phyloP scores from a whole-genome alignment of 768 basidiomycete genomes.

The Leccinum barrowsii region DNA sequence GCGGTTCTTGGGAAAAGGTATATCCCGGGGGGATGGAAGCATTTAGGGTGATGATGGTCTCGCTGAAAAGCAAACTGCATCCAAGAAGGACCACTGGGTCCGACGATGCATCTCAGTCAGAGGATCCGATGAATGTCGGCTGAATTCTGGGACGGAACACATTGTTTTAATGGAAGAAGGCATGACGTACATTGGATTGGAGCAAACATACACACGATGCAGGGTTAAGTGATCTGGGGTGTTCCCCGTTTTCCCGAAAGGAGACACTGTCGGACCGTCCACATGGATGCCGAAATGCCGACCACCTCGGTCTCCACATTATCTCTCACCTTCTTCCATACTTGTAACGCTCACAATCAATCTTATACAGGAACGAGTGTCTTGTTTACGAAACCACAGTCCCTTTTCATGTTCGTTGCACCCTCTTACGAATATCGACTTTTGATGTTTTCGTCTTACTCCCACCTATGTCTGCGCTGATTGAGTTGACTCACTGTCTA shows the following conservation, averaged over 20 bases:
- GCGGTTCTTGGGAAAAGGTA: constrained; percentile 31
- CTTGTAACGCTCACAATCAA: constrained; percentile 27
- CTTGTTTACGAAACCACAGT: constrained; percentile 28
- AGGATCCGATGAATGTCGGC: constrained; percentile 32
- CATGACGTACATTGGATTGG: constrained; percentile 17
- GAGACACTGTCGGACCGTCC: not conserved
- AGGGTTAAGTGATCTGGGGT: constrained; percentile 29
- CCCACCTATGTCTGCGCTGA: constrained; percentile 23
- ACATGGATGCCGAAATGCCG: constrained; percentile 33
- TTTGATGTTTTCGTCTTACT: constrained; percentile 15
- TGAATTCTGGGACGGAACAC: constrained; percentile 22
- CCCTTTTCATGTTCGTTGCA: constrained; percentile 17
- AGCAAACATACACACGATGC: constrained; percentile 21
- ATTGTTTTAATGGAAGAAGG: constrained; percentile 22
- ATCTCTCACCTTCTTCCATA: constrained; percentile 29
- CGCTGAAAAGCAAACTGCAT: constrained; percentile 28
- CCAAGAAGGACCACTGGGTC: constrained; percentile 17
- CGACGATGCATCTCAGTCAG: constrained; percentile 17
- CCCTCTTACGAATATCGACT: constrained; percentile 10
- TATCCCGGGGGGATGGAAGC: constrained; percentile 35
- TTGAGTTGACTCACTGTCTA: constrained; percentile 25
- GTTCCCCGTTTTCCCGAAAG: constrained; percentile 11
- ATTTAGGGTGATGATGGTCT: constrained; percentile 32
- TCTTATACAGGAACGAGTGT: constrained; percentile 32
- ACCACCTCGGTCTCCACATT: constrained; percentile 32